Base-by-base conservation (phyloP, 2,329 filamentous ascomycete species). In the Exophiala sideris region DNA sequence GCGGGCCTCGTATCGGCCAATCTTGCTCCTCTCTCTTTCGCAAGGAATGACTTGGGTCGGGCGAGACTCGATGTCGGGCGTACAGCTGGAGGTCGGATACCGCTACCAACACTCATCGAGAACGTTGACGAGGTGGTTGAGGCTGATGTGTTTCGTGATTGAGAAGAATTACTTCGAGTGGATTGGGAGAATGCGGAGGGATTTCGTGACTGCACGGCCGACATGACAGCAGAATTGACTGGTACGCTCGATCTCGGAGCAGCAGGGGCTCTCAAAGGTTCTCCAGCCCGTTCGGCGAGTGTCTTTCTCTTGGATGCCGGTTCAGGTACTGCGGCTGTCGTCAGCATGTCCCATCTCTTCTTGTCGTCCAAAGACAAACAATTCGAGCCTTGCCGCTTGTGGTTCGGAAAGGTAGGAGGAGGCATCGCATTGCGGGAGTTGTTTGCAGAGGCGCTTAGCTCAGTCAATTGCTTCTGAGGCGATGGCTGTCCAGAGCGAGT, bases 291-390 rank as follows among this genome's bases (percentile, higher is more conserved):
- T 52, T 85, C 80, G 16, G 69, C 70, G 21, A 85, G 70, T 11
- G 80, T 81, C 64, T 83, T 83, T 52, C 84, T 76, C 69, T 87
- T 87, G 2, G 81, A 65, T 46, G 83, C 78, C 16, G 83, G 76
- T 63, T 82, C 76, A 18, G 71, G 61, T 48, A 76, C 82, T 84
- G 50, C 40, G 33, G 38, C 24, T 32, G 36, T 52, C 24, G 60
- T 56, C 50, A 58, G 52, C 38, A 41, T 82, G 78, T 35, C 70
- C 73, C 47, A 73, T 74, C 50, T 71, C 68, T 74, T 63, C 51
- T 65, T 45, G 58, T 54, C 14, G 55, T 9, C 7, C 60, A 67
- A 48, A 67, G 63, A 57, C 60, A 44, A 49, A 78, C 77, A 68
- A 56, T 75, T 75, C 36, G 73, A 73, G 48, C 77, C 76, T 66